phyloP scores from a whole-genome alignment of 768 basidiomycete genomes.

The Boletus huronensis region DNA sequence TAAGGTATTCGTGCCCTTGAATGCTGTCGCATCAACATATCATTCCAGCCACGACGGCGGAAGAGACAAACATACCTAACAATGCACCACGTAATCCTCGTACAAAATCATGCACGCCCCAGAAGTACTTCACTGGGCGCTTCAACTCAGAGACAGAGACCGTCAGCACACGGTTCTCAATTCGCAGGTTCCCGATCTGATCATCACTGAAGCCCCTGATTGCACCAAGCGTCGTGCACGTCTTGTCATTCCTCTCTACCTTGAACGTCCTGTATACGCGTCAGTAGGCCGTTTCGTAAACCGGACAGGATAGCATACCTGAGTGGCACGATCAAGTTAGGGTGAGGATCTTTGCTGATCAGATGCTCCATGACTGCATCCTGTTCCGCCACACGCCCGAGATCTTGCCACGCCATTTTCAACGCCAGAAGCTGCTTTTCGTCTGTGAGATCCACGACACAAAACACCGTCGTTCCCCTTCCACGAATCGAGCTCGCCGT shows the following conservation, averaged over 20 bases:
- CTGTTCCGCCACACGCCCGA: neutral
- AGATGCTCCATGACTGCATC: neutral
- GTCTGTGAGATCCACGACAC: neutral
- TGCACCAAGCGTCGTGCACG: neutral
- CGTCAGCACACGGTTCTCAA: too few relatives aligned
- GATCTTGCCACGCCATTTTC: slow-evolving; percentile 11
- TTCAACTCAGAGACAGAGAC: too few relatives aligned
- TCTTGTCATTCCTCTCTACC: neutral
- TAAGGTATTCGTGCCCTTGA: too few relatives aligned
- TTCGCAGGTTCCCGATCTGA: neutral
- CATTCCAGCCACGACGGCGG: too few relatives aligned
- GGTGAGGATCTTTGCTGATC: neutral
- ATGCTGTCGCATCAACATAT: too few relatives aligned
- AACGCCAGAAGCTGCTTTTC: neutral
- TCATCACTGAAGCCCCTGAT: slow-evolving; percentile 5
- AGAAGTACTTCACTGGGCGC: too few relatives aligned
- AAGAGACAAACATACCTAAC: too few relatives aligned
- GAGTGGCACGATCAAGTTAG: neutral
- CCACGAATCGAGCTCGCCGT: slow-evolving; percentile 12
- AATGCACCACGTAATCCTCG: too few relatives aligned
- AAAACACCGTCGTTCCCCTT: slow-evolving; percentile 6
- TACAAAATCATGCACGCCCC: too few relatives aligned
- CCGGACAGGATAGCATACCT: neutral
- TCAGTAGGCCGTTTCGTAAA: neutral
- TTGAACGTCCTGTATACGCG: neutral